phyloP scores from a whole-genome alignment of 2,329 filamentous ascomycete species.

The Exophiala sideris region DNA sequence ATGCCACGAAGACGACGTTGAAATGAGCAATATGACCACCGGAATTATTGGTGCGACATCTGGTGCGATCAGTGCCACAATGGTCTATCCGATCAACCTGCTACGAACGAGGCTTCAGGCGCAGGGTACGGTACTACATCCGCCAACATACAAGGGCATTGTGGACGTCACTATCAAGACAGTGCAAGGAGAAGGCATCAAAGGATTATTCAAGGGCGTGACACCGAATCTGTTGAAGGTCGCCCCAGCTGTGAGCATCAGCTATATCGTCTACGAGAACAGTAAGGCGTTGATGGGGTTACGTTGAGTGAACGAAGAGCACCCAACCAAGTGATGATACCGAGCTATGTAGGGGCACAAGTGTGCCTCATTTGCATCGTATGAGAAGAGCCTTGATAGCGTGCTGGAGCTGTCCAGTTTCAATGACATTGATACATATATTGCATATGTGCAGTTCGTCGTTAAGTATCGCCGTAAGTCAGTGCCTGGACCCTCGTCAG shows the following conservation, averaged over 20 bases:
- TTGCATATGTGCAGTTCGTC: no score
- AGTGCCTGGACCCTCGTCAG: no score
- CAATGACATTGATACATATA: no score
- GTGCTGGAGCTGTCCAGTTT: no score
- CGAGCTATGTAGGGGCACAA: no score
- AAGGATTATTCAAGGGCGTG: slow-evolving; percentile 89
- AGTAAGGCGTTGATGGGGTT: slow-evolving; percentile 68
- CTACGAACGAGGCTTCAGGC: slow-evolving; percentile 88
- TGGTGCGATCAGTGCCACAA: slow-evolving; percentile 85
- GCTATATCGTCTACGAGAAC: slow-evolving; percentile 90
- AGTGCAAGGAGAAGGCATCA: slow-evolving; percentile 73
- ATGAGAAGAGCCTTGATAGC: no score
- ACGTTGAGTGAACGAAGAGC: slow-evolving; percentile 32
- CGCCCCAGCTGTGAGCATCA: slow-evolving; percentile 90
- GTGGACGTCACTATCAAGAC: slow-evolving; percentile 85
- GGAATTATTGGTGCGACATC: slow-evolving; percentile 87
- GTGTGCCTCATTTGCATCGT: no score
- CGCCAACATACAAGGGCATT: slow-evolving; percentile 84
- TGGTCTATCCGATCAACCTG: slow-evolving; percentile 93
- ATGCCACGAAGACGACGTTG: slow-evolving; percentile 77
- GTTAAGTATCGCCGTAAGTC: no score
- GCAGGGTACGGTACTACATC: slow-evolving; percentile 90
- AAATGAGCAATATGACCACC: slow-evolving; percentile 76
- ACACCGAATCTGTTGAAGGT: slow-evolving; percentile 96
- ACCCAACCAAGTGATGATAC: not conserved